Evolutionary conservation across 257 asterid genomes (phyloP).

Genomic region (Penstemon newberryi): DNA sequence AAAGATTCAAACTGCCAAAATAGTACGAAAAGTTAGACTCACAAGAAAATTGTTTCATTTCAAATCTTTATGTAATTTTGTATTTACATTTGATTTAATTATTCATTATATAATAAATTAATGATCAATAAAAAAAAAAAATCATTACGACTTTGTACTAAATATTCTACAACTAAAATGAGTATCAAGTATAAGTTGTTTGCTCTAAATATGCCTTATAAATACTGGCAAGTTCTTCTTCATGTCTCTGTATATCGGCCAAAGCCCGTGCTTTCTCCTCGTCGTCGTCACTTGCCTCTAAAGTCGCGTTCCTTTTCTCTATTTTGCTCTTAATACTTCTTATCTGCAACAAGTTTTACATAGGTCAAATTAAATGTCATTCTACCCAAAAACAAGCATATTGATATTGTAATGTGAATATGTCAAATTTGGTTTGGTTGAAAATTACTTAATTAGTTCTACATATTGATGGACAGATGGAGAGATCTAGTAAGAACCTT

Average conservation of each 20-base stretch:
- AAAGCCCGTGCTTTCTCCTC: conserved; percentile 39
- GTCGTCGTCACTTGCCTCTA: conserved; percentile 26
- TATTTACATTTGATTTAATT: too few species aligned
- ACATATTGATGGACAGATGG: not conserved
- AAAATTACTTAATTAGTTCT: not conserved
- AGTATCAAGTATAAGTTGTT: too few species aligned
- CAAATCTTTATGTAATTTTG: too few species aligned
- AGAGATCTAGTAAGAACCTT: conserved; percentile 39
- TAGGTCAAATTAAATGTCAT: too few species aligned
- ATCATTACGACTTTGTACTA: too few species aligned
- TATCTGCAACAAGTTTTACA: conserved; percentile 42
- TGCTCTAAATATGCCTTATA: conserved; percentile 25
- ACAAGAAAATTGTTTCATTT: too few species aligned
- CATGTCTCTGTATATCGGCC: conserved; percentile 41
- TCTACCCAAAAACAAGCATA: not conserved
- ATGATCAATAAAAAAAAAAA: too few species aligned
- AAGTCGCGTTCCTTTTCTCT: conserved; percentile 28
- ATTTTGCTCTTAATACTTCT: conserved; percentile 58
- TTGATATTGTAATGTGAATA: too few species aligned
- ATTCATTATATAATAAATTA: too few species aligned
- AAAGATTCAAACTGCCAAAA: too few species aligned
- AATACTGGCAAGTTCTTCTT: conserved; percentile 46
- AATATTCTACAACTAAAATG: too few species aligned
- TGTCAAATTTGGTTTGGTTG: not conserved
- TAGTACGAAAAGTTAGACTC: too few species aligned